Percentiles rank a stretch among this genome's conserved stretches.
Conservation (phyloP, 345 rosid genomes). For the Arabis hirsuta region DNA sequence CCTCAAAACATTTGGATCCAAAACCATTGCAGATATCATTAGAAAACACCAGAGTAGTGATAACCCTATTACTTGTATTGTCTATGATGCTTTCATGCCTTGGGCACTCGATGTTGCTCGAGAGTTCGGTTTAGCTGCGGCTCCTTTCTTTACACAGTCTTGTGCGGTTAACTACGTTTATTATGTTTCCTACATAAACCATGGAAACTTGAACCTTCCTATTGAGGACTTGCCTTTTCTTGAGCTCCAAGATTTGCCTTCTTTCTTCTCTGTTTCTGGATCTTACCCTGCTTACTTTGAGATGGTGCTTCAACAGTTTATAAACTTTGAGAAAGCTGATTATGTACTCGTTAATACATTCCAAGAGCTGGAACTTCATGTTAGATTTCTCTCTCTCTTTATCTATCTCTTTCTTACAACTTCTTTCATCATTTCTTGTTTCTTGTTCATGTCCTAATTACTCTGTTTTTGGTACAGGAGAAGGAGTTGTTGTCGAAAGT, state of each 20-base stretch:
- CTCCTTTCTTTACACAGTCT: slow-evolving; percentile 61
- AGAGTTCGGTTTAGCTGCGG: slow-evolving; percentile 45
- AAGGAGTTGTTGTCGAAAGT: slow-evolving; percentile 51
- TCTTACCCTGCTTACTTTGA: slow-evolving; percentile 53
- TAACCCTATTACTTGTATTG: slow-evolving; percentile 47
- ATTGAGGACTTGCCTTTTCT: slow-evolving; percentile 49
- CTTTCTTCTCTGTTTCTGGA: slow-evolving; percentile 44
- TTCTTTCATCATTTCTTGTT: neutral
- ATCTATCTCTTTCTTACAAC: neutral
- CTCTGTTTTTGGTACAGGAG: slow-evolving; percentile 34
- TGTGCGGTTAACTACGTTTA: slow-evolving; percentile 60
- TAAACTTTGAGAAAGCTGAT: slow-evolving; percentile 50
- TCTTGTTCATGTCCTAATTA: slow-evolving; percentile 4
- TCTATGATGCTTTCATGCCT: slow-evolving; percentile 57
- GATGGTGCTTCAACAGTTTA: slow-evolving; percentile 50
- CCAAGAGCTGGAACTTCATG: slow-evolving; percentile 53
- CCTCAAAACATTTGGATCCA: slow-evolving; percentile 52
- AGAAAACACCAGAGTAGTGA: slow-evolving; percentile 35
- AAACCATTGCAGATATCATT: slow-evolving; percentile 54
- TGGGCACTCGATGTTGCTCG: slow-evolving; percentile 65
- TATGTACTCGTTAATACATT: slow-evolving; percentile 49
- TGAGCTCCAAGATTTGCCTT: slow-evolving; percentile 62
- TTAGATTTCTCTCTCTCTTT: slow-evolving; percentile 26
- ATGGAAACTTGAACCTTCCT: slow-evolving; percentile 52
- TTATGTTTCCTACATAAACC: slow-evolving; percentile 39